Evolutionary conservation across 2,329 filamentous ascomycete species (phyloP), one percentile per base, ranked within the genome.

Genomic region (Diaporthe humulicola): DNA sequence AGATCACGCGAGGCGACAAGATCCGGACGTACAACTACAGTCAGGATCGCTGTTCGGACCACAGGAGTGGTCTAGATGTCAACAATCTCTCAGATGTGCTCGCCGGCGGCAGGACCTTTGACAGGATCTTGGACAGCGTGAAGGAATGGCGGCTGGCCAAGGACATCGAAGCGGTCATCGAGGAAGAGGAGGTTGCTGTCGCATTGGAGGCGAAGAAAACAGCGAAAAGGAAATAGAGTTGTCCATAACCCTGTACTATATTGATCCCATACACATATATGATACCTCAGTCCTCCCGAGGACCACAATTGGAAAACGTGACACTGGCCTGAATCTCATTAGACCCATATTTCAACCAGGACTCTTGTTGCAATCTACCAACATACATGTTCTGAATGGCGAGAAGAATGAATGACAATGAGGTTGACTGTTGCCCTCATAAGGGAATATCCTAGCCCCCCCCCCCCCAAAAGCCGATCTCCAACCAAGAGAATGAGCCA

Each of bases 1-100:
- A 93, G 80, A 96, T 97, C 86, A 97, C 96, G 8, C 90, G 97
- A 56, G 95, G 95, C 61, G 95, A 98, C 86, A 99, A 99, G 87
- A 93, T 99, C 74, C 89, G 96, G 76, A 98, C 96, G 0, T 98
- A 98, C 84, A 98, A 98, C 83, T 92, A 90, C 83, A 87, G 86
- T 77, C 90, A 91, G 81, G 89, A 95, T 83, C 88, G 96, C 57
- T 96, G 97, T 78, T 98, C 96, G 2, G 96, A 98, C 81, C 96
- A 98, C 84, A 89, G 96, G 54, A 95, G 93, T 79, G 95, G 94
- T 0, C 82, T 94, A 52, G 96, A 96, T 73, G 89, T 95, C 19
- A 92, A 96, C 81, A 94, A 96, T 81, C 85, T 98, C 76, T 92
- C 94, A 69, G 90, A 93, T 80, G 93, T 98, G n/a, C 87, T 98